A percentile compares a stretch with the other conserved stretches of the same genome.
These are phyloP conservation scores for Trichoderma asperelloides DNA, from an alignment of 495 filamentous ascomycete species.

Conservation along the genomic window DNA sequence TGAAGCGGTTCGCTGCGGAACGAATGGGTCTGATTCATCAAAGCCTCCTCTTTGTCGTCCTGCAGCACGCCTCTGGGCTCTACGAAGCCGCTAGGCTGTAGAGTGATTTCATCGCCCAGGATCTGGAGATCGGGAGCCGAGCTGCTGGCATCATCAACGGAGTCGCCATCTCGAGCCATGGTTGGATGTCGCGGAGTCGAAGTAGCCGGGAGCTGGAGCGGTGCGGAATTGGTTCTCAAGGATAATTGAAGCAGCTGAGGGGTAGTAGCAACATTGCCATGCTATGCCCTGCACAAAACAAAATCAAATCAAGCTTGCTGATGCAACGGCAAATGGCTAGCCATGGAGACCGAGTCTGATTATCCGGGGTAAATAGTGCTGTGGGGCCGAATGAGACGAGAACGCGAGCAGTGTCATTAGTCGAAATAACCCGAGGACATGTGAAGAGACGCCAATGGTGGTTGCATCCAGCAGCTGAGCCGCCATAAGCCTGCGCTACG, in stretches of 20 bases:
- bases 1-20: conserved; percentile 54
- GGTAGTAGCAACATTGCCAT: neutral
- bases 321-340: neutral
- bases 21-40: conserved; percentile 74
- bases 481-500: neutral
- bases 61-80: conserved; percentile 29
- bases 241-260: neutral
- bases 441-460: neutral
- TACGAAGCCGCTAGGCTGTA: conserved; percentile 70
- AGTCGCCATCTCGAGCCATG: conserved; percentile 29
- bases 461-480: neutral
- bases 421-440: neutral
- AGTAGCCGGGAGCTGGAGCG: neutral
- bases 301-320: neutral
- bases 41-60: conserved; percentile 53
- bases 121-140: conserved; percentile 79
- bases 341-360: too few species aligned
- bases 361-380: neutral
- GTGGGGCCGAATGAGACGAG: neutral
- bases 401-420: neutral
- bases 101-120: conserved; percentile 65
- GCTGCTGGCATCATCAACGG: conserved; percentile 20
- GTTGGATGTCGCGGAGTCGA: conserved; percentile 2
- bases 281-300: neutral
- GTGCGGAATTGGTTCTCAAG: neutral